Evolutionary conservation across 306 rosid species (phyloP), one percentile per base, ranked within the genome.

Genomic region (Lathyrus sativus): DNA sequence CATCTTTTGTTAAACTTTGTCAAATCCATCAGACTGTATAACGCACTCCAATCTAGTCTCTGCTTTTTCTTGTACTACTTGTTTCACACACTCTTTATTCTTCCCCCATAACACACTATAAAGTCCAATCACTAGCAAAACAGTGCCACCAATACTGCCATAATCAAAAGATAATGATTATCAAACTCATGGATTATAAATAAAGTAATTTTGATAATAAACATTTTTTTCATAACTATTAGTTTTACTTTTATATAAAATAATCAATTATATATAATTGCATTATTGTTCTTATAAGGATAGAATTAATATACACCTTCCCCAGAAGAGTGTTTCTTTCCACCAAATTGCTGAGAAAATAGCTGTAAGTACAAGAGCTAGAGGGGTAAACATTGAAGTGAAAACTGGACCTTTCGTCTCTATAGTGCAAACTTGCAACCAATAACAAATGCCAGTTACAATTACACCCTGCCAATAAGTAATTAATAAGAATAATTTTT

Each of bases 351-450:
- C 85, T 68, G 98, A 90, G 42, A 85, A 17, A 57, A 90, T 67
- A 12, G 93, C 98, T 33, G 98, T 89, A 14, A 89, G 80, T 15
- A 89, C 71, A 0, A 92, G 88, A 9, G 98, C 83, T 4, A 92
- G 72, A 33, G 98, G 98, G 41, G 98, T 88, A 77, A 92, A 92
- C 85, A 85, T 78, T 33, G 98, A 83, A 5, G 89, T 89, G 81
- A 92, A 92, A 50, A 92, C 96, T 12, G 98, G 84, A 59, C 98
- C 98, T 82, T 82, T 88, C 38, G 74, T 85, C 86, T 92, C 93
- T 70, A 92, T 85, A 1, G 62, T 74, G 85, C 95, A 92, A 6
- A 88, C 88, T 92, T 89, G 98, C 9, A 92, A 74, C 98, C 98
- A 92, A 58, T 92, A 89, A 9, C 93, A 80, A 26, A 89, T 80